These are phyloP conservation scores for Basidiobolus meristosporus DNA, from an alignment of 371 early-diverging fungal genomes.

Conservation along the genomic window DNA sequence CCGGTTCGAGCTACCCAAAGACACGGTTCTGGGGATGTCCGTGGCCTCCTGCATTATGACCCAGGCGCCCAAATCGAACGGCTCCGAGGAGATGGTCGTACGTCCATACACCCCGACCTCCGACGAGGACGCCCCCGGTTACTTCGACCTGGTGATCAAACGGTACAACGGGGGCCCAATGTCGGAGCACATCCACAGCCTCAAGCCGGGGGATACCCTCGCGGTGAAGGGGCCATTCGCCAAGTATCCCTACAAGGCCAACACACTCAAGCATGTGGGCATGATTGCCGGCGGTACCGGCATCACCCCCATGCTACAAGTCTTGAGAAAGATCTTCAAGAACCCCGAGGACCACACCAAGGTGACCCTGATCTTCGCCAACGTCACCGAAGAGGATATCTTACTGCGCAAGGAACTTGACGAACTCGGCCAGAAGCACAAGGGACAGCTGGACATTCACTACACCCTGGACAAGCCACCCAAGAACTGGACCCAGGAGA, in stretches of 20 bases:
- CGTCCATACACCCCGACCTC: constrained; percentile 87
- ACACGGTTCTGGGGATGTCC: constrained; percentile 43
- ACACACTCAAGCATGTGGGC: constrained; percentile 51
- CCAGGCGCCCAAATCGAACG: constrained; percentile 38
- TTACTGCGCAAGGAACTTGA: constrained; percentile 67
- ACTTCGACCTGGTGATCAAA: constrained; percentile 83
- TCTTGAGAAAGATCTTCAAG: constrained; percentile 41
- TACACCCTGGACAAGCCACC: constrained; percentile 64
- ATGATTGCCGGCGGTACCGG: constrained; percentile 78
- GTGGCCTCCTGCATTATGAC: constrained; percentile 69
- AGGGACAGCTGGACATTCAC: constrained; percentile 58
- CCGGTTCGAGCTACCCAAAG: constrained; percentile 58
- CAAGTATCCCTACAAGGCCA: constrained; percentile 62
- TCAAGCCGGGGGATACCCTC: constrained; percentile 69
- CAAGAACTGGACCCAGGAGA: constrained; percentile 35
- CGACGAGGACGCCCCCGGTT: constrained; percentile 38
- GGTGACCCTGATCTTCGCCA: constrained; percentile 74
- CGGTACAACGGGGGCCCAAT: constrained; percentile 20
- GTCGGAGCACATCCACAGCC: constrained; percentile 23
- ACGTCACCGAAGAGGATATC: constrained; percentile 70
- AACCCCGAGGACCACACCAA: constrained; percentile 65
- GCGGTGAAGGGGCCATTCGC: constrained; percentile 81
- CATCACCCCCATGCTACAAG: constrained; percentile 82
- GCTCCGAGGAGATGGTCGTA: constrained; percentile 27
- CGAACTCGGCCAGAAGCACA: constrained; percentile 32